Conservation (phyloP, 108 stramenopile genomes). For the Pelagomonas calceolata region DNA sequence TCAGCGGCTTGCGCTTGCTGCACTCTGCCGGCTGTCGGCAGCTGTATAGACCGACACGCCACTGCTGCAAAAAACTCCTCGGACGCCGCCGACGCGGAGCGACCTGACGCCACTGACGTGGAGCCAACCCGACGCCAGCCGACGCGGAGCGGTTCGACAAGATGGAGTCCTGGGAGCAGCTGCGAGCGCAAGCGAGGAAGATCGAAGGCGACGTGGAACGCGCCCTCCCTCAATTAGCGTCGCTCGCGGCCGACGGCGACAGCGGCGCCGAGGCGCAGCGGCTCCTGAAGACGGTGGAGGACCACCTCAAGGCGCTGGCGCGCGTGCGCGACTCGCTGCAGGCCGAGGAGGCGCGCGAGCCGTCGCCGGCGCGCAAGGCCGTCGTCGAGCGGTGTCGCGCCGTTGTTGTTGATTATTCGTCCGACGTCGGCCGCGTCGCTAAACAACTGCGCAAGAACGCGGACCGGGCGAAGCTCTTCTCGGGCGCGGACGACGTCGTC, state of each 20-base stretch:
- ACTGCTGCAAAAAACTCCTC: no score
- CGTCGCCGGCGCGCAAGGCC: not conserved
- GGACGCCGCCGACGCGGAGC: no score
- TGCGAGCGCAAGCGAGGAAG: not conserved
- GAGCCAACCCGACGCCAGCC: no score
- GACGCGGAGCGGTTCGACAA: no score
- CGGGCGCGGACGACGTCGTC: not conserved
- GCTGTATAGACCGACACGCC: no score
- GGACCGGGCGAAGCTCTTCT: not conserved
- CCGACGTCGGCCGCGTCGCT: not conserved
- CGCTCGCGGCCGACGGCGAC: not conserved
- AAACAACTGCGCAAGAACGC: not conserved
- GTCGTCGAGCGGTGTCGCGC: not conserved
- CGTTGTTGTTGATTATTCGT: not conserved
- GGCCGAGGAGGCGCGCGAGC: not conserved
- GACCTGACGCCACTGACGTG: no score
- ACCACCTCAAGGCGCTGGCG: not conserved
- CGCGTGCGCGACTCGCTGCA: not conserved
- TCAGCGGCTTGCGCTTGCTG: no score
- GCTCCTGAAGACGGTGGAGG: not conserved
- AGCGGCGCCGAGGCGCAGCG: not conserved
- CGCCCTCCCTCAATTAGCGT: not conserved
- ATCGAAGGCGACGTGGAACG: not conserved
- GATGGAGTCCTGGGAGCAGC: not conserved
- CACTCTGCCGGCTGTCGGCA: no score